Evolutionary conservation across 352 stramenopile species (phyloP), one percentile per base, ranked within the genome.

Genomic region (Thalassiosira hispida): DNA sequence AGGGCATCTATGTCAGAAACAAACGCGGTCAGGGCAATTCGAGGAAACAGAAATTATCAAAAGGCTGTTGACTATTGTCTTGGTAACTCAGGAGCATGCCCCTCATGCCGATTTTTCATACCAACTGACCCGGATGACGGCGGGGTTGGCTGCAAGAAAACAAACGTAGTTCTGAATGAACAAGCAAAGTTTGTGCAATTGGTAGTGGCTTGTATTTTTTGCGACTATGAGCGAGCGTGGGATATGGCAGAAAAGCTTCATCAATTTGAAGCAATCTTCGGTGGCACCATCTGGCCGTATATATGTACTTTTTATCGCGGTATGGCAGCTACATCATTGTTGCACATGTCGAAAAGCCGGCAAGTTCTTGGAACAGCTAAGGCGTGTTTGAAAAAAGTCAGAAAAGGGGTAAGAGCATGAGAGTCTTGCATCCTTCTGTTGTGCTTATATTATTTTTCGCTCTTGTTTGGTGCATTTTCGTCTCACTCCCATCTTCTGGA

Each of bases 291-390:
- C 40, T 49, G 14, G 9, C 25, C 4, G 1, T 60, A 60, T 40
- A 52, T 70, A 22, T n/a, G 4, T 42, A 3, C 31, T n/a, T 70
- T 70, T 27, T 70, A 57, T 33, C 2, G 33, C 47, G 61, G 61
- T n/a, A 57, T 70, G 46, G 56, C 61, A 60, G 61, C 61, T 11
- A 38, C 49, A 22, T 47, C 61, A 38, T 25, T 70, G 3, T 51
- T 31, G 9, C 42, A 49, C 3, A 25, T 35, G 1, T 23, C 8
- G 18, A 22, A 46, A 33, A 70, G 12, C 1, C 23, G 20, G n/a
- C 33, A 44, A 49, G 0, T 42, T 33, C 1, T 70, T 18, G 5
- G 22, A 46, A 42, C 47, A 4, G 46, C 27, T 27, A 70, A 46
- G 18, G 29, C 44, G 22, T 60, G 44, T 38, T 16, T 51, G 16